Conservation (phyloP, 345 rosid genomes). For the Lepidium didymum region DNA sequence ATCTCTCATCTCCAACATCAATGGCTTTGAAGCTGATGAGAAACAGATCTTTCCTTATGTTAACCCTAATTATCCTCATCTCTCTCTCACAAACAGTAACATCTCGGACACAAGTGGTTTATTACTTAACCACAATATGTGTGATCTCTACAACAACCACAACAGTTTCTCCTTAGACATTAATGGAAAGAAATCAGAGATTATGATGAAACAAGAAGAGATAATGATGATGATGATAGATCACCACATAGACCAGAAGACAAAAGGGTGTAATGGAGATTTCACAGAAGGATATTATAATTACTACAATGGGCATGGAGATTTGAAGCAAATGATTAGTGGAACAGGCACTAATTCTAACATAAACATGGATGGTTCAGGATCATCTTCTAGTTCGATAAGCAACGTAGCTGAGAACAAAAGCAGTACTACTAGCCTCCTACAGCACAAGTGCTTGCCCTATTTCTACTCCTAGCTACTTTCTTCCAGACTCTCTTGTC, state of each 20-base stretch:
- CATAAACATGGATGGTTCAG: conserved; percentile 25
- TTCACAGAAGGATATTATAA: conserved; percentile 30
- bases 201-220: conserved; percentile 54
- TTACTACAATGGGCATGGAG: conserved; percentile 37
- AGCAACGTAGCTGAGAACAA: conserved; percentile 52
- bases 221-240: conserved; percentile 26
- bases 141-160: conserved; percentile 60
- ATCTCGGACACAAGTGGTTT: conserved; percentile 14
- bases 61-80: conserved; percentile 21
- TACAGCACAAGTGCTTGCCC: conserved; percentile 48
- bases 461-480: conserved; percentile 40
- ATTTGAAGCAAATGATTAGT: conserved; percentile 60
- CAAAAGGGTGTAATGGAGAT: conserved; percentile 31
- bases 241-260: conserved; percentile 28
- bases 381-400: conserved; percentile 25
- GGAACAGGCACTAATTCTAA: conserved; percentile 30
- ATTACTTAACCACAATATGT: conserved; percentile 36
- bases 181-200: conserved; percentile 53
- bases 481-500: conserved; percentile 26
- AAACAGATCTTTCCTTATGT: conserved; percentile 11
- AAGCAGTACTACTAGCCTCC: conserved; percentile 29
- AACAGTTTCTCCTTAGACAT: conserved; percentile 34
- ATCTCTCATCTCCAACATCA: conserved; percentile 9
- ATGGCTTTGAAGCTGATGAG: conserved; percentile 13
- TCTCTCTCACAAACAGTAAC: conserved; percentile 7